Base-by-base conservation (phyloP, 352 stramenopile genomes). In the Pythium sukuiense region DNA sequence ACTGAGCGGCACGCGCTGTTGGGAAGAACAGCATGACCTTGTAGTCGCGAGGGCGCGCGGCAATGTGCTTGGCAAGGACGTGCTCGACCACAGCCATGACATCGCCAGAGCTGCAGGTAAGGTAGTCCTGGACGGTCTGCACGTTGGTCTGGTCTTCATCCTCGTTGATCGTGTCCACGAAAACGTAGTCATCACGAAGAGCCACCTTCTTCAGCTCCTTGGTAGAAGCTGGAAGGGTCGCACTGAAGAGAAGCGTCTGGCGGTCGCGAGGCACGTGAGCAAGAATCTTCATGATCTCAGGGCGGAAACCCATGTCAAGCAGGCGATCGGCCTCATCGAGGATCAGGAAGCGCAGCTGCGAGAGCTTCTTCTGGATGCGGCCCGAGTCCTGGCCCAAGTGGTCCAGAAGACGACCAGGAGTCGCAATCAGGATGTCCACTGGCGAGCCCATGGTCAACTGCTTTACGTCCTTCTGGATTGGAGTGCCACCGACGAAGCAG, bases 231-330 rank as follows among this genome's bases (percentile, higher is more conserved):
- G 96, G 92, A 30, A 99, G 75, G 27, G 97, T 99, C 29, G 97
- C 96, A 33, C 90, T 98, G 72, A 99, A 99, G 2, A 99, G 76
- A n/a, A 99, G 81, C 45, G 94, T 98, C 76, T 99, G 96, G n/a
- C 96, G 88, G 20, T 85, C 33, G 52, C 72, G 75, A 1, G 80
- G 80, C 35, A 88, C 33, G 46, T 65, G 75, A 12, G 49, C 66
- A 24, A 92, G 83, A 56, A 99, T 98, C 60, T 83, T 80, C 67
- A 93, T 85, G 69, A 98, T 97, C 62, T 98, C 90, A 1, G 81
- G 85, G 30, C 84, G 79, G 70, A 99, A 97, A 8, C 97, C 96
- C 87, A 98, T 98, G 74, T 99, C 97, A 12, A 99, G 71, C 18
- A 99, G 81, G 18, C 96, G 88, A 74, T 99, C 97, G 4, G 91